phyloP scores from a whole-genome alignment of 768 basidiomycete species.

The Tubosaeta sp. region DNA sequence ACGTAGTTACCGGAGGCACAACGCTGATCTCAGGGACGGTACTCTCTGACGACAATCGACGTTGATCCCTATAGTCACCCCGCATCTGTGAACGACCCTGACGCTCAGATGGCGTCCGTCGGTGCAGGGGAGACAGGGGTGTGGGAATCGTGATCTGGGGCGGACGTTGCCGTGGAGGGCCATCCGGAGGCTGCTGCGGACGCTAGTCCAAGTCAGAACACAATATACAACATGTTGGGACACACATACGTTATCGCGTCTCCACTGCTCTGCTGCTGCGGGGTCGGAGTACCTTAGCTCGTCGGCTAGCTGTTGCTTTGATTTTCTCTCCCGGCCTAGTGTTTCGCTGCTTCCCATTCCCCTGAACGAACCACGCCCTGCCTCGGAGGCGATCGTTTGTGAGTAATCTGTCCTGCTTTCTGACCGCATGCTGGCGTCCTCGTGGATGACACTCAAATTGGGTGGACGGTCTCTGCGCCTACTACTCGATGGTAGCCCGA shows the following conservation, averaged over 20 bases:
- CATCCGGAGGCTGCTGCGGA: slow-evolving; percentile 11
- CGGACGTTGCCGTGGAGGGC: slow-evolving; percentile 16
- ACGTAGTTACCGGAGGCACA: slow-evolving; percentile 27
- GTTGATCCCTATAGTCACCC: slow-evolving; percentile 17
- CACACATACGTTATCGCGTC: slow-evolving; percentile 20
- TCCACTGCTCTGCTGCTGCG: slow-evolving; percentile 29
- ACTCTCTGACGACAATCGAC: slow-evolving; percentile 30
- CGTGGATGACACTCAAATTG: slow-evolving; percentile 30
- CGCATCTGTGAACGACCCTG: slow-evolving; percentile 22
- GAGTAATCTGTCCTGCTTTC: slow-evolving; percentile 23
- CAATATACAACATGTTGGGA: too few relatives aligned
- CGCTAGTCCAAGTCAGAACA: slow-evolving; percentile 11
- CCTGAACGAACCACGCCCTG: slow-evolving; percentile 9
- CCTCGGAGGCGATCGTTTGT: slow-evolving; percentile 17
- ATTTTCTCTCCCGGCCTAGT: slow-evolving; percentile 10
- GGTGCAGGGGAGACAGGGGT: slow-evolving; percentile 27
- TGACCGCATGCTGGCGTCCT: slow-evolving; percentile 28
- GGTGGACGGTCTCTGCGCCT: slow-evolving; percentile 21
- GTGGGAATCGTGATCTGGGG: slow-evolving; percentile 20
- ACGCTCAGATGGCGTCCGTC: slow-evolving; percentile 21
- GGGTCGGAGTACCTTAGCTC: slow-evolving; percentile 35
- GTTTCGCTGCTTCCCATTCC: slow-evolving; percentile 19
- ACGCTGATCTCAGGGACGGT: slow-evolving; percentile 32
- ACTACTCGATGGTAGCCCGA: slow-evolving; percentile 20
- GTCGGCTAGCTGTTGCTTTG: slow-evolving; percentile 32